Evolutionary conservation across 495 filamentous ascomycete species (phyloP).

Genomic region (Aspergillus bridgeri): DNA sequence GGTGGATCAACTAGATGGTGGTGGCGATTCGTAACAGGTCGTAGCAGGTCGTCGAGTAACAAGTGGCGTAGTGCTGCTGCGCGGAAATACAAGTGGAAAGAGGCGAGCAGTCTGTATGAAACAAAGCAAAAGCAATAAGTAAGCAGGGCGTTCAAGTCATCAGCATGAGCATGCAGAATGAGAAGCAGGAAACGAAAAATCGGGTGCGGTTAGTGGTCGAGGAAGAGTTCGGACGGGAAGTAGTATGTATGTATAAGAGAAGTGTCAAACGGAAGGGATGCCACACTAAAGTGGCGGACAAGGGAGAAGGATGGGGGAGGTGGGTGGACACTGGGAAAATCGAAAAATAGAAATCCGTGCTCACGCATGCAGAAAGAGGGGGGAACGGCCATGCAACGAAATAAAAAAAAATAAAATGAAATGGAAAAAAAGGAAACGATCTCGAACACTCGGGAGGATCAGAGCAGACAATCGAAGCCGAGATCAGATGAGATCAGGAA

Average conservation of each 20-base stretch:
- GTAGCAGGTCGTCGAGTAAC: conserved; percentile 21
- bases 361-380: conserved; percentile 19
- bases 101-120: conserved; percentile 2
- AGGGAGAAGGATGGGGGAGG: conserved; percentile 21
- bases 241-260: conserved; percentile 25
- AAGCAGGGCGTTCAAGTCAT: conserved; percentile 20
- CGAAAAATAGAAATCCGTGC: conserved; percentile 32
- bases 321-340: conserved; percentile 30
- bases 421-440: conserved; percentile 12
- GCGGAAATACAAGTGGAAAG: not conserved
- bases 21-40: conserved; percentile 25
- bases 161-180: conserved; percentile 3
- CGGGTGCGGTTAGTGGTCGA: conserved; percentile 3
- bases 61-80: conserved; percentile 1
- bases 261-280: conserved; percentile 32
- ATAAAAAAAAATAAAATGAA: conserved; percentile 10
- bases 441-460: conserved; percentile 17
- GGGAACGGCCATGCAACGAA: conserved; percentile 12
- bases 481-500: not conserved
- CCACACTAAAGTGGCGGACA: conserved; percentile 18
- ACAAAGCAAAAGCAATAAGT: conserved; percentile 14
- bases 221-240: conserved; percentile 12
- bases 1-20: conserved; percentile 16
- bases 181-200: conserved; percentile 6
- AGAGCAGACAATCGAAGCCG: not conserved